Base-by-base conservation (phyloP, 2,329 filamentous ascomycete genomes). In the Monosporascus sp. region DNA sequence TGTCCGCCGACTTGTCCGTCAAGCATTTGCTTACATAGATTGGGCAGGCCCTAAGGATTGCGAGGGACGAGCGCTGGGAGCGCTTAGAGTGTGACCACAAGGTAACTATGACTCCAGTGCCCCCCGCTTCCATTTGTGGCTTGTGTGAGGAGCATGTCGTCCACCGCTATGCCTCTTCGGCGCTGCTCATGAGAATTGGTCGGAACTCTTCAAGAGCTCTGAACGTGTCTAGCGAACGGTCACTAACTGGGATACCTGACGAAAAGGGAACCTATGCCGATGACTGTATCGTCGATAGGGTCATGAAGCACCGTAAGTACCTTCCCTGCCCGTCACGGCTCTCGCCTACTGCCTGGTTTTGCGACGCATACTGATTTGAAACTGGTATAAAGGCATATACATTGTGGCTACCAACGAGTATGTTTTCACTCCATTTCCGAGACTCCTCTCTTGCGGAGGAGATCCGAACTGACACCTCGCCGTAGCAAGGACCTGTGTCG, bases 61-160 rank as follows among this genome's bases (percentile, higher is more conserved):
- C 94, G 0, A 78, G 92, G 51, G 94, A 99, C 68, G 90, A 96
- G 70, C 76, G 93, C 55, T 97, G 90, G 82, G 86, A 93, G 68
- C 75, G 92, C 49, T 72, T 96, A 47, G 83, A 87, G 67, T 99
- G 94, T 70, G 89, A 93, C 62, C 94, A 97, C 75, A 93, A 91
- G 71, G n/a, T 44, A 47, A 47, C 44, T 47, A 47, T 47, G 17
- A 2, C 25, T 37, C 35, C 35, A 5, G 4, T 35, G 31, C 1
- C 31, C 31, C 31, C 31, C 31, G 31, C 31, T 14, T 14, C 11
- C 11, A 14, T 35, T 14, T 35, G 31, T 35, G 31, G 31, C 31
- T 3, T 35, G 11, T 35, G 14, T 14, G 31, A 35, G 31, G 31
- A 35, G 31, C 31, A 35, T 14, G 31, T 35, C 31, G 31, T 14